Base-by-base conservation (phyloP, 2,329 filamentous ascomycete genomes). In the Madurella mycetomatis region DNA sequence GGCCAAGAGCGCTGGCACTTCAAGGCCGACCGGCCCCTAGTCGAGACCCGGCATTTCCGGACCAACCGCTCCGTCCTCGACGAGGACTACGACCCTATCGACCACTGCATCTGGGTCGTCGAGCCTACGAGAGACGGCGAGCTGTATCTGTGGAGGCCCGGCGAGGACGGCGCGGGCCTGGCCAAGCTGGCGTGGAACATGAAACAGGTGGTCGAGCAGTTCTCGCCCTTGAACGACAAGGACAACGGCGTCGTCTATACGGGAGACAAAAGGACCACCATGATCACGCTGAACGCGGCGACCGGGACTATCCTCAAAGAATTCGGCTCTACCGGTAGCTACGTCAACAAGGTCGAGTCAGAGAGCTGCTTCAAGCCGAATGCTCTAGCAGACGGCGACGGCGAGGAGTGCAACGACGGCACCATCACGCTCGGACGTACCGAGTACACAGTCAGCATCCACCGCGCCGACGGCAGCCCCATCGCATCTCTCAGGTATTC, bases 21-120 rank as follows among this genome's bases (percentile, higher is more conserved):
- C 58, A 84, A 90, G 71, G 84, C 88, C 57, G 88, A 90, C 64
- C 84, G 87, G 64, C 90, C 92, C 63, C 92, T 96, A 83, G 86
- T 97, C 59, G 88, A 96, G 72, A 96, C 90, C 44, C 85, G 83
- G 55, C 92, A 96, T 70, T 84, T 91, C 69, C 82, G 85, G 57
- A 77, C 80, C 60, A 89, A 90, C 69, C 78, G 76, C 53, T 87
- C 87, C 30, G 68, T 79, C 54, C 67, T 83, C 43, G 76, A 84
- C 51, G 76, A 80, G 39, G 79, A 83, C 67, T 80, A 81, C 64
- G 76, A 80, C 45, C 73, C 84, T 19, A 85, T 94, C 62, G 90
- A 95, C 65, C 88, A 95, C 65, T 94, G 91, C 65, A 77, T 96
- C 45, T 99, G 94, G 90, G 92, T 95, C 52, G 89, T 99, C 51